Conservation (phyloP, 805 yeast species). For the Saccharomyces eubayanus region DNA sequence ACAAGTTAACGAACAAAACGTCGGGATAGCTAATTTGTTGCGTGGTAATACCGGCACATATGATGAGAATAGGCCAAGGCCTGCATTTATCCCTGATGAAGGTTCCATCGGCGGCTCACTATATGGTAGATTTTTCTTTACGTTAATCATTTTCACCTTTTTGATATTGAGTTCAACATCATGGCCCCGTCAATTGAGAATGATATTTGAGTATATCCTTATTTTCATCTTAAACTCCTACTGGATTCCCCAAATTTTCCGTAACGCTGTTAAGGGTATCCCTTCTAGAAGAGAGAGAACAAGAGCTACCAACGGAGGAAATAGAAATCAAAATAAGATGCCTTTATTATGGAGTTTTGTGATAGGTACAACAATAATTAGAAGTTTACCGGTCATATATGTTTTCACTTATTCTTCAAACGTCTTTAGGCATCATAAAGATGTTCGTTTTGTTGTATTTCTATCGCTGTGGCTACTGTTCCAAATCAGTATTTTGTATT, state of each 20-base stretch:
- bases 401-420: constrained; percentile 45
- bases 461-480: constrained; percentile 47
- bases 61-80: constrained; percentile 16
- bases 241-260: constrained; percentile 83
- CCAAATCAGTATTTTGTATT: constrained; percentile 50
- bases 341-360: constrained; percentile 70
- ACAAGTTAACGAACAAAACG: constrained; percentile 63
- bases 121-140: constrained; percentile 49
- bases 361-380: constrained; percentile 53
- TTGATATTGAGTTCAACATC: constrained; percentile 45
- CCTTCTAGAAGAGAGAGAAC: constrained; percentile 19
- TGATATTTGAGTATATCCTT: constrained; percentile 47
- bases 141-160: constrained; percentile 47
- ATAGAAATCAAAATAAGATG: constrained; percentile 35
- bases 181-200: constrained; percentile 56
- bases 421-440: constrained; percentile 64
- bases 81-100: constrained; percentile 38
- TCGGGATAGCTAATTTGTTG: constrained; percentile 57
- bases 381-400: constrained; percentile 61
- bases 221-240: constrained; percentile 53
- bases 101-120: constrained; percentile 49
- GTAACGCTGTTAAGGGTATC: constrained; percentile 41
- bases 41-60: constrained; percentile 39
- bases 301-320: constrained; percentile 8
- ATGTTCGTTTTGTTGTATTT: constrained; percentile 40